These are phyloP conservation scores for Podila epigama DNA, from an alignment of 192 early-diverging fungal species.

Conservation along the genomic window DNA sequence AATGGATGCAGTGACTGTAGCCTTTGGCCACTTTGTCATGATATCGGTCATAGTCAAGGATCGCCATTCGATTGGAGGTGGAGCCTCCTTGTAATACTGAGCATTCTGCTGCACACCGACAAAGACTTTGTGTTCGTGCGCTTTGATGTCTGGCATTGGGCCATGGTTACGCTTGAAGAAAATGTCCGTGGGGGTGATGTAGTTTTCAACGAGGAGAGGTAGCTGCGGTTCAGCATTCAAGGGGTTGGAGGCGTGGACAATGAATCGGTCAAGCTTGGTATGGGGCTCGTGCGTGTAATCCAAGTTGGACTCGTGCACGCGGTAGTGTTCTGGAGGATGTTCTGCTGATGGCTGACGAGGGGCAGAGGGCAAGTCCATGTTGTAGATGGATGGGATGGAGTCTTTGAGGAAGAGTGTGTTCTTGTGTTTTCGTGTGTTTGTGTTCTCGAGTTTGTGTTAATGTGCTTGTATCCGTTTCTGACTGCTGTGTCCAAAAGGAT, in stretches of 20 bases:
- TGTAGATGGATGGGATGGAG: background rate
- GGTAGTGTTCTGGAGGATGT: conserved; percentile 16
- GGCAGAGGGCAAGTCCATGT: conserved; percentile 8
- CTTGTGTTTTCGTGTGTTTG: background rate
- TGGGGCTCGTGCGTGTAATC: conserved; percentile 79
- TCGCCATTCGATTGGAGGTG: conserved; percentile 11
- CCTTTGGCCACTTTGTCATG: conserved; percentile 33
- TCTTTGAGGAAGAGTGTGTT: background rate
- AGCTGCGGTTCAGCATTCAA: conserved; percentile 88
- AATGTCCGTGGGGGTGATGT: conserved; percentile 77
- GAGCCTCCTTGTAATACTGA: background rate
- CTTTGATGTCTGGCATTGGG: conserved; percentile 81
- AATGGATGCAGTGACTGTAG: conserved; percentile 42
- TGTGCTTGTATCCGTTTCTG: too few relatives aligned
- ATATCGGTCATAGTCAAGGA: conserved; percentile 51
- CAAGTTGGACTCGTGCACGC: conserved; percentile 26
- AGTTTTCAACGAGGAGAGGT: conserved; percentile 61
- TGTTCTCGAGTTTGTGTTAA: too few relatives aligned
- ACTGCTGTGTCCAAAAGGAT: too few relatives aligned
- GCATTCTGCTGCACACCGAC: conserved; percentile 53
- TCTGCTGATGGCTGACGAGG: background rate
- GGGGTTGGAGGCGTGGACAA: conserved; percentile 72
- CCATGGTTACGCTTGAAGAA: conserved; percentile 93
- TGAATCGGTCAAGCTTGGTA: conserved; percentile 63
- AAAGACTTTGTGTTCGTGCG: conserved; percentile 60